These are phyloP conservation scores for Aspergillus heteromorphus DNA, from an alignment of 495 filamentous ascomycete genomes.

Conservation along the genomic window DNA sequence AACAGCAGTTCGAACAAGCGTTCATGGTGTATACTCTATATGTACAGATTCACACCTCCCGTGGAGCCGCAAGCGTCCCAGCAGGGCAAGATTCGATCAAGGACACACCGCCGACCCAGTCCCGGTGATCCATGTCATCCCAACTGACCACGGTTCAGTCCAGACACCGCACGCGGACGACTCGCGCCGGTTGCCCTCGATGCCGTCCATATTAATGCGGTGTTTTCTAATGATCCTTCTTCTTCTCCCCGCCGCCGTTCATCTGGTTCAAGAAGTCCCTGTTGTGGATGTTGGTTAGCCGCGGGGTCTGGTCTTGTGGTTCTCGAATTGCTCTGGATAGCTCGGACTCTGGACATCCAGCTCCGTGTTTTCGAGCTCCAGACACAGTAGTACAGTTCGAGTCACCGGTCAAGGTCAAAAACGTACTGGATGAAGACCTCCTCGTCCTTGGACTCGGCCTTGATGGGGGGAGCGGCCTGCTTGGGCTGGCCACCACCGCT, in stretches of 20 bases:
- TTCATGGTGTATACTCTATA: constrained; percentile 40
- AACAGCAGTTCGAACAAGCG: background rate
- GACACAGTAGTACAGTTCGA: background rate
- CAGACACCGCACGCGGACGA: too few species aligned
- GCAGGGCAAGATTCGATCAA: constrained; percentile 6
- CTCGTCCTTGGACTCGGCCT: constrained; percentile 85
- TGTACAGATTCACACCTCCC: constrained; percentile 34
- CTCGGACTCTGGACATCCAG: too few species aligned
- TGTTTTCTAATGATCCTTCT: constrained; percentile 56
- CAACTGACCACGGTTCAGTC: background rate
- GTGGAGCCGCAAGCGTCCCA: constrained; percentile 2
- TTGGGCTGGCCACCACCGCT: constrained; percentile 59
- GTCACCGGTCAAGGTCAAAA: background rate
- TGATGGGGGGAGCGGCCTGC: constrained; percentile 66
- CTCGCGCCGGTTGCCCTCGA: constrained; percentile 3
- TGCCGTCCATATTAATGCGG: constrained; percentile 5
- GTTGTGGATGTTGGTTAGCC: constrained; percentile 1
- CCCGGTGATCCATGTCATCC: background rate
- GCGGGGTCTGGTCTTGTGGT: too few species aligned
- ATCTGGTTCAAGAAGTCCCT: constrained; percentile 78
- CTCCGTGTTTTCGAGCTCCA: background rate
- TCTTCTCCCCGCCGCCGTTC: constrained; percentile 65
- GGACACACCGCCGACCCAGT: background rate
- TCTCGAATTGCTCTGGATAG: too few species aligned
- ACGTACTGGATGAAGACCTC: constrained; percentile 96